A percentile compares a stretch with the other conserved stretches of the same genome.
Conservation (phyloP, 441 rosid genomes). For the Aquilaria agallochum region DNA sequence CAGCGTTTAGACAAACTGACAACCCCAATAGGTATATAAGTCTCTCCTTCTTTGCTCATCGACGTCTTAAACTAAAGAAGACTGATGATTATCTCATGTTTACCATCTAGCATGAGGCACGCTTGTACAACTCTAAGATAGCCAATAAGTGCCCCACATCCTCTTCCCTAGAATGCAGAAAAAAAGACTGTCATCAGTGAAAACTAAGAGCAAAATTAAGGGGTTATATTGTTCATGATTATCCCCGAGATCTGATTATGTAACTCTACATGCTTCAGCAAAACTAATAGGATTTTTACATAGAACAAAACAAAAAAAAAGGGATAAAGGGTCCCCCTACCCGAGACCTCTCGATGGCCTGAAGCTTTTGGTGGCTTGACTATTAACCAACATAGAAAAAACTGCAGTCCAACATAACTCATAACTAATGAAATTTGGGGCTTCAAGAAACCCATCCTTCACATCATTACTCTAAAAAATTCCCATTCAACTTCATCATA, state of each 20-base stretch:
- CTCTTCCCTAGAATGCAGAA: background rate
- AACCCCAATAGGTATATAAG: background rate
- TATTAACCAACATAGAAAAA: too few species aligned
- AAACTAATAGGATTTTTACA: background rate
- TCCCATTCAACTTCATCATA: too few species aligned
- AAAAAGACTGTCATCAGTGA: background rate
- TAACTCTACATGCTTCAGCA: too few species aligned
- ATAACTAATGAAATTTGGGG: too few species aligned
- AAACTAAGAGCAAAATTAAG: background rate
- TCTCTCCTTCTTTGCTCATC: background rate
- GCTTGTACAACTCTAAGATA: background rate
- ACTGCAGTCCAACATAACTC: too few species aligned
- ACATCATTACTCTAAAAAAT: too few species aligned
- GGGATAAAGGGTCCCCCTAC: background rate
- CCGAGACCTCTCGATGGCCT: background rate
- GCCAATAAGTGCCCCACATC: background rate
- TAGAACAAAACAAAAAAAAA: background rate
- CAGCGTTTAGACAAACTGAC: background rate
- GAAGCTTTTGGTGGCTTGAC: background rate
- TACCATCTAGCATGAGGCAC: background rate
- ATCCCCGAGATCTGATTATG: background rate
- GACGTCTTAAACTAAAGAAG: too few species aligned
- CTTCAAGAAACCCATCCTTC: too few species aligned
- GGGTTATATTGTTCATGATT: background rate
- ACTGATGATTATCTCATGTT: background rate